phyloP scores from a whole-genome alignment of 352 stramenopile genomes.

The Plasmopara muralis region DNA sequence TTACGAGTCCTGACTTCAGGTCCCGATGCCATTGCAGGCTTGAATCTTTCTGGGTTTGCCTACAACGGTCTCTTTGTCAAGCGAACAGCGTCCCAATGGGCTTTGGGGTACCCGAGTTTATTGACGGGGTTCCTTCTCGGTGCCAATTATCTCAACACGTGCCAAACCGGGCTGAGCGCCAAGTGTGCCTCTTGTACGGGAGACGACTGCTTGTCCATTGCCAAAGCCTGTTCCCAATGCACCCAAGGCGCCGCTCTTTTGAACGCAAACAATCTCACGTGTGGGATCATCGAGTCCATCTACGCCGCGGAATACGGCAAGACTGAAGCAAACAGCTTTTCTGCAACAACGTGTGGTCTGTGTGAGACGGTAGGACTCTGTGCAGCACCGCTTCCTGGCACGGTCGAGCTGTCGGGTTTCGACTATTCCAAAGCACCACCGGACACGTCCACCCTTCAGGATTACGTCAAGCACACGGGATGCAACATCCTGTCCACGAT shows the following conservation, averaged over 20 bases:
- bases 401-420: constrained; percentile 45
- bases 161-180: constrained; percentile 27
- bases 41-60: constrained; percentile 56
- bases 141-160: constrained; percentile 43
- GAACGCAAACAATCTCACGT: constrained; percentile 38
- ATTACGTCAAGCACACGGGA: constrained; percentile 58
- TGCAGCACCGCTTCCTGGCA: constrained; percentile 49
- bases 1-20: constrained; percentile 29
- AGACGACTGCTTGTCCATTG: constrained; percentile 30
- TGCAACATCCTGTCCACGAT: constrained; percentile 55
- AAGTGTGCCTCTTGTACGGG: constrained; percentile 38
- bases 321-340: constrained; percentile 30
- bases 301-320: constrained; percentile 36
- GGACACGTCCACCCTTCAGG: constrained; percentile 22
- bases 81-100: constrained; percentile 52
- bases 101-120: constrained; percentile 64
- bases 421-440: constrained; percentile 45
- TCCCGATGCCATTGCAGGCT: constrained; percentile 22
- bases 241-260: constrained; percentile 27
- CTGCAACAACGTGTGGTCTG: constrained; percentile 29
- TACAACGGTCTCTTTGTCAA: constrained; percentile 70
- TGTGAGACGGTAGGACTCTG: constrained; percentile 50
- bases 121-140: constrained; percentile 50
- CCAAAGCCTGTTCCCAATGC: constrained; percentile 31
- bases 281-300: constrained; percentile 32